Percentiles rank a stretch among this genome's conserved stretches.
Conservation (phyloP, 805 yeast genomes). For the Ogataea polymorpha region DNA sequence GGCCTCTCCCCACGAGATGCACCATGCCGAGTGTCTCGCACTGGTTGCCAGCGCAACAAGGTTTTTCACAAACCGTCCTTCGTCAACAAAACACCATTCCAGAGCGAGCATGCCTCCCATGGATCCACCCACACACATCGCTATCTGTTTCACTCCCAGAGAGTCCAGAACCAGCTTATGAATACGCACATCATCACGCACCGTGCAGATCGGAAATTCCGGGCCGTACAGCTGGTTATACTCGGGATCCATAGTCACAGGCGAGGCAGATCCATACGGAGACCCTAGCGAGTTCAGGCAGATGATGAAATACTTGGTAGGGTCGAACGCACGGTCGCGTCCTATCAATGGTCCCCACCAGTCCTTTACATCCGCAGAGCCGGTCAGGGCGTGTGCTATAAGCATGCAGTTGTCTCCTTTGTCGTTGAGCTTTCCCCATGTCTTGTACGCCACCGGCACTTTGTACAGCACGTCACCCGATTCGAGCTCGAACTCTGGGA, state of each 20-base stretch:
- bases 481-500: conserved; percentile 74
- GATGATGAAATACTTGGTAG: conserved; percentile 77
- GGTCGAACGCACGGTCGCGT: conserved; percentile 83
- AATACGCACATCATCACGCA: conserved; percentile 85
- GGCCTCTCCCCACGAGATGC: conserved; percentile 98
- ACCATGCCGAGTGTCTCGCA: conserved; percentile 97
- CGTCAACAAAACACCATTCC: conserved; percentile 70
- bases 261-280: conserved; percentile 95
- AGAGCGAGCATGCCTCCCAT: conserved; percentile 98
- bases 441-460: conserved; percentile 92
- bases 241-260: conserved; percentile 74
- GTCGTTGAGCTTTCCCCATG: conserved; percentile 86
- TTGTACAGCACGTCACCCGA: conserved; percentile 70
- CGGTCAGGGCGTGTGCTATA: conserved; percentile 95
- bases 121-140: conserved; percentile 91
- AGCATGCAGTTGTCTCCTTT: conserved; percentile 73
- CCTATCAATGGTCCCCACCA: conserved; percentile 99
- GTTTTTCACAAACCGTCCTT: conserved; percentile 63
- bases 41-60: conserved; percentile 88
- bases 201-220: conserved; percentile 88
- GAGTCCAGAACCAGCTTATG: conserved; percentile 77
- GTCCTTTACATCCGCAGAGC: conserved; percentile 90
- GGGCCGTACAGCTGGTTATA: conserved; percentile 86
- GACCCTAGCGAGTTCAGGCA: conserved; percentile 94
- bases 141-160: conserved; percentile 73